phyloP scores from a whole-genome alignment of 306 rosid genomes.

The Sicyos edulis region DNA sequence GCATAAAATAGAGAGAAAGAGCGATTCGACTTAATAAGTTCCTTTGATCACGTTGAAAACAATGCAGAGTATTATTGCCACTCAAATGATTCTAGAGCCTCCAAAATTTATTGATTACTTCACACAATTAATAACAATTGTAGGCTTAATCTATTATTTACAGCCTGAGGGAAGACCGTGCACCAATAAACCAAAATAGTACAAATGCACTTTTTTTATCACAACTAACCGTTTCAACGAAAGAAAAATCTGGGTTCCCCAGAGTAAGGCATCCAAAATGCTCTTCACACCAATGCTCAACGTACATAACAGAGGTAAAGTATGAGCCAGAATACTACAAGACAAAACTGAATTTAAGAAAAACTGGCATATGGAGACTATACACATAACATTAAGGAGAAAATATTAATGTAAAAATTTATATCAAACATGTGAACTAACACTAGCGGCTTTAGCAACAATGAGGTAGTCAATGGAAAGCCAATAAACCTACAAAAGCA shows the following conservation, averaged over 20 bases:
- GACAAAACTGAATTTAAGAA: constrained; percentile 23
- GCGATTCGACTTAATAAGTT: background rate
- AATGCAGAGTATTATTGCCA: background rate
- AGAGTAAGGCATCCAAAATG: constrained; percentile 55
- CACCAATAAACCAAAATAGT: constrained; percentile 14
- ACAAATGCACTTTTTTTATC: constrained; percentile 4
- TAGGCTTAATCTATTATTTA: background rate
- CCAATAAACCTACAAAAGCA: constrained; percentile 74
- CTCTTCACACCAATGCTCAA: constrained; percentile 96
- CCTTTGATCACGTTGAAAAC: background rate
- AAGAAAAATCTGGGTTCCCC: constrained; percentile 86
- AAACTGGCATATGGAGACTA: constrained; percentile 20
- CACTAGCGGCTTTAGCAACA: constrained; percentile 79
- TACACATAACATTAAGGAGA: constrained; percentile 4
- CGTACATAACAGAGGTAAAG: constrained; percentile 78
- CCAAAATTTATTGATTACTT: constrained; percentile 4
- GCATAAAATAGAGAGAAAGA: background rate
- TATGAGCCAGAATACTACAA: constrained; percentile 69
- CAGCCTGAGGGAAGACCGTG: background rate
- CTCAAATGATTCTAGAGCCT: constrained; percentile 5
- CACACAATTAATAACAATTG: background rate
- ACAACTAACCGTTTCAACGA: constrained; percentile 52
- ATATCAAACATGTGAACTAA: constrained; percentile 35
- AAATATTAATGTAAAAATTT: constrained; percentile 7
- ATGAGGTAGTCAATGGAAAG: constrained; percentile 71